Evolutionary conservation across 1,284 basidiomycete genomes (phyloP).

Genomic region (Cutaneotrichosporon sp.): DNA sequence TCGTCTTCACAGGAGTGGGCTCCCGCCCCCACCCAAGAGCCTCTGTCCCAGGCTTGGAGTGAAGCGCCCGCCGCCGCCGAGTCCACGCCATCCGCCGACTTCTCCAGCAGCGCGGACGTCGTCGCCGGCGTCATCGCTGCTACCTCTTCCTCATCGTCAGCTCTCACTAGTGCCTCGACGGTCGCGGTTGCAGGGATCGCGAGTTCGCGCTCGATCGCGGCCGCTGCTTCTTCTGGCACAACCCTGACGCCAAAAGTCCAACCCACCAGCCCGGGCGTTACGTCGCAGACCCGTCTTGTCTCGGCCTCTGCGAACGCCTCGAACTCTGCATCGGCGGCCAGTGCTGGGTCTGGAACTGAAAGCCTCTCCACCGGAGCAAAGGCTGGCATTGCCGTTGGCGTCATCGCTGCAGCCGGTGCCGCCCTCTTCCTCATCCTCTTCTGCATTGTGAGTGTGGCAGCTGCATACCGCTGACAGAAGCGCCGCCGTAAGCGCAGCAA

Average conservation of each 20-base stretch:
- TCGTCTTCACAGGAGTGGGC: not conserved
- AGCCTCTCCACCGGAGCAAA: not conserved
- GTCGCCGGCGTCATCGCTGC: not conserved
- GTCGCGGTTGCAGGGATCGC: not conserved
- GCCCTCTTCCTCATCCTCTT: not conserved
- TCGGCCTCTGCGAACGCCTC: not conserved
- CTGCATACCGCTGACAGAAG: not conserved
- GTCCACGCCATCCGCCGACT: not conserved
- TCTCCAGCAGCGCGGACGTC: not conserved
- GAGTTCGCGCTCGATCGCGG: not conserved
- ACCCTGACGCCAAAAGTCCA: not conserved
- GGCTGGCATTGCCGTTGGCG: constrained; percentile 1
- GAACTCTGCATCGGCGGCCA: not conserved
- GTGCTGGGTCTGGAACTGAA: not conserved
- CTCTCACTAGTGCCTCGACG: not conserved
- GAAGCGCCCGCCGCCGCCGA: not conserved
- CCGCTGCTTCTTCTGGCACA: not conserved
- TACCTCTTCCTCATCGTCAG: not conserved
- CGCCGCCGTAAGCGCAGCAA: constrained; percentile 1
- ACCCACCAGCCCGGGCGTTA: not conserved
- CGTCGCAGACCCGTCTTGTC: not conserved
- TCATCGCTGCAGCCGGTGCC: not conserved
- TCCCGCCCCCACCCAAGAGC: not conserved
- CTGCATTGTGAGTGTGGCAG: not conserved
- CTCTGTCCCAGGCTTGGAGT: not conserved